Conservation (phyloP, 352 stramenopile genomes). For the Aphanomyces invadans region DNA sequence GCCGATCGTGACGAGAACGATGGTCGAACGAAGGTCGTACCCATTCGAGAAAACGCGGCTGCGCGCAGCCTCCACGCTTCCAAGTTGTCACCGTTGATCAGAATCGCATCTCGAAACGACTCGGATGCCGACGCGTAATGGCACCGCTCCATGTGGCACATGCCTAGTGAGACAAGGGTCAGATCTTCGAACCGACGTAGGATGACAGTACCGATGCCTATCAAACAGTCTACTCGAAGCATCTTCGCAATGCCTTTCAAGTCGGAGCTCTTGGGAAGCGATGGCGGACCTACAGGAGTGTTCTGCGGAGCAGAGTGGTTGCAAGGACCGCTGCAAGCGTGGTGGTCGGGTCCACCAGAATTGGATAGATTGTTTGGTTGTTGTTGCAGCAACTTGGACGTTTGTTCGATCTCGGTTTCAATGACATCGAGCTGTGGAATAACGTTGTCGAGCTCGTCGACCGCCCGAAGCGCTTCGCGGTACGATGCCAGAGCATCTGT, state of each 20-base stretch:
- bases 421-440: slow-evolving; percentile 7
- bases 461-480: not conserved
- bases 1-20: not conserved
- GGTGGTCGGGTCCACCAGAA: no score
- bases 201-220: slow-evolving; percentile 5
- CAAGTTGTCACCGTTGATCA: slow-evolving; percentile 18
- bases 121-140: slow-evolving; percentile 17
- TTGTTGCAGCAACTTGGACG: not conserved
- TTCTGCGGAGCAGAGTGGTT: not conserved
- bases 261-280: slow-evolving; percentile 19
- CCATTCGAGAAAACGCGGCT: slow-evolving; percentile 7
- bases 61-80: slow-evolving; percentile 17
- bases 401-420: slow-evolving; percentile 3
- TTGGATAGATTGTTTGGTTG: no score
- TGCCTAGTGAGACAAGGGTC: not conserved
- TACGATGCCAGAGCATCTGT: not conserved
- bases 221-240: slow-evolving; percentile 11
- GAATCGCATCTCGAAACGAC: slow-evolving; percentile 6
- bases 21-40: not conserved
- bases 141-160: slow-evolving; percentile 20
- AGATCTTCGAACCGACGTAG: not conserved
- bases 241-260: slow-evolving; percentile 21
- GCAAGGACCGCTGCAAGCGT: not conserved
- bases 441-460: slow-evolving; percentile 7
- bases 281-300: not conserved